Evolutionary conservation across 2,329 filamentous ascomycete genomes (phyloP).

Genomic region (Coniochaeta sp.): DNA sequence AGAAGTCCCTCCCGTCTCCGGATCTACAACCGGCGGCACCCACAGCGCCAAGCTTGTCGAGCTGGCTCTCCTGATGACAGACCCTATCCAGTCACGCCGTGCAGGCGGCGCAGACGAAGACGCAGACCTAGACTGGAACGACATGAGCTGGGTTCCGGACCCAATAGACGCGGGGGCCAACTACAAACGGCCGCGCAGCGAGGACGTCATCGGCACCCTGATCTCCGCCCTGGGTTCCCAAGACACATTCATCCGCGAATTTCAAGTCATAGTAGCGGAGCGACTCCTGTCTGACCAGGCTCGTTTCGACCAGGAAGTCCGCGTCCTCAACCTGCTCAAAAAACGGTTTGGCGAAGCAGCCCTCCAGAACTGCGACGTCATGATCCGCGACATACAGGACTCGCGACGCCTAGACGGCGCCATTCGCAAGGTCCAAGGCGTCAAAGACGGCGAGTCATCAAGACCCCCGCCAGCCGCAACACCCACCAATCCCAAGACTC

Average conservation of each 20-base stretch:
- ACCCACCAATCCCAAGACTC: not conserved
- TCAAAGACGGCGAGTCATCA: constrained; percentile 11
- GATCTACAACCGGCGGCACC: not conserved
- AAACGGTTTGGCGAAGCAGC: constrained; percentile 78
- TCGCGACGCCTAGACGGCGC: constrained; percentile 65
- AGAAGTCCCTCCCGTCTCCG: not conserved
- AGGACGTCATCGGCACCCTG: constrained; percentile 84
- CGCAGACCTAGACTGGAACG: constrained; percentile 78
- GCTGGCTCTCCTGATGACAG: constrained; percentile 58
- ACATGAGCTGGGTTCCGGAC: constrained; percentile 89
- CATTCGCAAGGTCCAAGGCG: constrained; percentile 46
- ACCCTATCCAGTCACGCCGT: constrained; percentile 46
- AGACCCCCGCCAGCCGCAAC: not conserved
- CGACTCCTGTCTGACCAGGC: constrained; percentile 59
- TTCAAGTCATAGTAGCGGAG: constrained; percentile 83
- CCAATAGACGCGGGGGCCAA: constrained; percentile 89
- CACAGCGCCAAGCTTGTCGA: constrained; percentile 48
- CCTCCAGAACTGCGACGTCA: constrained; percentile 91
- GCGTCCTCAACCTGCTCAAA: constrained; percentile 81
- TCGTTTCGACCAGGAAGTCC: constrained; percentile 67
- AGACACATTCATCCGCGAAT: constrained; percentile 89
- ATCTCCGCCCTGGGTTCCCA: constrained; percentile 83
- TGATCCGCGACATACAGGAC: constrained; percentile 89
- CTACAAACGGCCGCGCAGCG: constrained; percentile 80
- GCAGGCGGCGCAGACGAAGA: constrained; percentile 40